These are phyloP conservation scores for Sporothrix brasiliensis DNA, from an alignment of 2,329 filamentous ascomycete species.

Conservation along the genomic window DNA sequence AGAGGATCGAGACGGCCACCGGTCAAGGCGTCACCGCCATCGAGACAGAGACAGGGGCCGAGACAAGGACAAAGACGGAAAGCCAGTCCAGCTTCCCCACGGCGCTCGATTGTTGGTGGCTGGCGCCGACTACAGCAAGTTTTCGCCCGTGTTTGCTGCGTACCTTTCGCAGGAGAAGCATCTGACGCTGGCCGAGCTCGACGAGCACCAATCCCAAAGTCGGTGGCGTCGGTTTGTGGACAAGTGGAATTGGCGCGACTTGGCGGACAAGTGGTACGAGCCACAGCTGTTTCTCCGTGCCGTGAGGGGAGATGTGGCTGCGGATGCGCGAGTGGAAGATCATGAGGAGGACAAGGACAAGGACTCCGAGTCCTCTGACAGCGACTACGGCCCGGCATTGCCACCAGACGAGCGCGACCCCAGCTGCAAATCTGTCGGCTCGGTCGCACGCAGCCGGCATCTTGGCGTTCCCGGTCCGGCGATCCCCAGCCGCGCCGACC, in stretches of 20 bases:
- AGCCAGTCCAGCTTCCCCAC: not conserved
- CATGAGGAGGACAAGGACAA: not conserved
- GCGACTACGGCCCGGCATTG: constrained; percentile 27
- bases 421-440: constrained; percentile 44
- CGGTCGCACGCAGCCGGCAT: constrained; percentile 36
- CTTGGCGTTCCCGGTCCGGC: constrained; percentile 51
- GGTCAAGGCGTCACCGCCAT: not conserved
- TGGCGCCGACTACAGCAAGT: not conserved
- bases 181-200: not conserved
- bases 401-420: constrained; percentile 36
- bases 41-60: not conserved
- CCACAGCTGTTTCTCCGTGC: constrained; percentile 62
- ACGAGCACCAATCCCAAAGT: constrained; percentile 72
- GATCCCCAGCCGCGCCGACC: constrained; percentile 74
- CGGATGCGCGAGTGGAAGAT: not conserved
- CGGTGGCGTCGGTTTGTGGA: constrained; percentile 91
- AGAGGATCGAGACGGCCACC: not conserved
- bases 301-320: constrained; percentile 39
- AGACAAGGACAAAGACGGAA: not conserved
- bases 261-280: constrained; percentile 93
- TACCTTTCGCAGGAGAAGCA: constrained; percentile 1
- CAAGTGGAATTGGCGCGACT: constrained; percentile 89
- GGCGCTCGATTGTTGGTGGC: not conserved
- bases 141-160: not conserved
- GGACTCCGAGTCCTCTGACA: not conserved